Conservation (phyloP, 2,329 filamentous ascomycete species). For the Aspergillus caelatus region DNA sequence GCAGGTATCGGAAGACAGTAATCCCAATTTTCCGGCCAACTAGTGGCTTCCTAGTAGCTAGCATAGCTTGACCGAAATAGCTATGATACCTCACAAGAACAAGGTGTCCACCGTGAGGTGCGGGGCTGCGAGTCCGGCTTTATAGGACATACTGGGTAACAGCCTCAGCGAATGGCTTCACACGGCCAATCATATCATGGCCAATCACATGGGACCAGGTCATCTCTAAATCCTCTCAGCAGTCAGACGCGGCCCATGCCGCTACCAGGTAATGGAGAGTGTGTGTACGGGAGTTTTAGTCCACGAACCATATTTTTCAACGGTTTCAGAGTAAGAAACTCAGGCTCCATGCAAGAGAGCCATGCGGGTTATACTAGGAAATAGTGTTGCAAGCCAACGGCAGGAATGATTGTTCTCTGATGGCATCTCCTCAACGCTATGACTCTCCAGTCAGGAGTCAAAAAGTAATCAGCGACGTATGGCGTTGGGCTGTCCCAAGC, state of each 20-base stretch:
- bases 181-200: not conserved
- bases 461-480: not conserved
- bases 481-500: not conserved
- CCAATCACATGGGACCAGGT: not conserved
- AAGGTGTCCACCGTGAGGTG: not conserved
- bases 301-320: not conserved
- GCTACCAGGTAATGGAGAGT: not conserved
- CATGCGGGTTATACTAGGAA: not conserved
- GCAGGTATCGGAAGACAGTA: not conserved
- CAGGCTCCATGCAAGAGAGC: not conserved
- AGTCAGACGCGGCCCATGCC: not conserved
- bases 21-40: not conserved
- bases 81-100: not conserved
- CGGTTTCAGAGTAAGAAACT: not conserved
- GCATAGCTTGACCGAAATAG: not conserved
- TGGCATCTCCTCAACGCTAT: not conserved
- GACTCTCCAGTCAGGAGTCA: not conserved
- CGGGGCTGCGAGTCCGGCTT: not conserved
- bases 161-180: not conserved
- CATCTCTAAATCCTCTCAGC: not conserved
- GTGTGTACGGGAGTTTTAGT: not conserved
- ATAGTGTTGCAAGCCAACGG: not conserved
- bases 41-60: not conserved
- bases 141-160: not conserved
- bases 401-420: not conserved